Evolutionary conservation across 2,329 filamentous ascomycete genomes (phyloP).

Genomic region (Colletotrichum cuscutae): DNA sequence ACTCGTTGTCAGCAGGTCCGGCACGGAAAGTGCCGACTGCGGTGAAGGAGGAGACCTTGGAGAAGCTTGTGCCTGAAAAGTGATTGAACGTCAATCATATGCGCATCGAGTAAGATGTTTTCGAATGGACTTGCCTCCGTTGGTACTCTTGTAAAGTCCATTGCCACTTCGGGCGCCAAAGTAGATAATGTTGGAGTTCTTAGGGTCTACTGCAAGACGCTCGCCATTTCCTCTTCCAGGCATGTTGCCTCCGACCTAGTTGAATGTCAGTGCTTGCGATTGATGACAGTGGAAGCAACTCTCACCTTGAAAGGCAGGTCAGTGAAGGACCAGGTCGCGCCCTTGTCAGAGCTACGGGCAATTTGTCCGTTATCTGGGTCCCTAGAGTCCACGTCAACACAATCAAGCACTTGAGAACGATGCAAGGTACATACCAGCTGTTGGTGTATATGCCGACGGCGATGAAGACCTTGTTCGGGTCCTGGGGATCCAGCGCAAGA

Average conservation of each 20-base stretch:
- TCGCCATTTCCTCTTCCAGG: conserved; percentile 69
- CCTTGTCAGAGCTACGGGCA: conserved; percentile 63
- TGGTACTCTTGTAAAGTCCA: conserved; percentile 67
- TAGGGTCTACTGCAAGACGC: conserved; percentile 67
- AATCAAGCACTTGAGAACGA: neutral
- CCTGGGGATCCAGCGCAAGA: conserved; percentile 64
- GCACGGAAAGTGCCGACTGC: conserved; percentile 61
- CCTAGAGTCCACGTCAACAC: conserved; percentile 37
- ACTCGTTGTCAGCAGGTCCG: conserved; percentile 54
- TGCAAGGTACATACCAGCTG: conserved; percentile 52
- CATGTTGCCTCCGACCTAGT: conserved; percentile 69
- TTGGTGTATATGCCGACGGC: conserved; percentile 69
- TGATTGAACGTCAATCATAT: conserved; percentile 56
- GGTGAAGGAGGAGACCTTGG: conserved; percentile 64
- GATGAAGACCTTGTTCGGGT: conserved; percentile 62
- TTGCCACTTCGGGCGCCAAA: conserved; percentile 69
- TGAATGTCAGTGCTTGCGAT: neutral
- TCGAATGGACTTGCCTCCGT: conserved; percentile 60
- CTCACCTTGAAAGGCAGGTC: conserved; percentile 62
- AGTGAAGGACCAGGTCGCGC: conserved; percentile 61
- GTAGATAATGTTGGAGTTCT: conserved; percentile 66
- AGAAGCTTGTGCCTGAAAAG: conserved; percentile 59
- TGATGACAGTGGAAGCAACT: fast-evolving
- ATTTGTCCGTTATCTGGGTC: conserved; percentile 68
- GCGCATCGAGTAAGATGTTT: conserved; percentile 57